A percentile compares a stretch with the other conserved stretches of the same genome.
phyloP scores from a whole-genome alignment of 257 asterid species.

The Jasminum sambac region DNA sequence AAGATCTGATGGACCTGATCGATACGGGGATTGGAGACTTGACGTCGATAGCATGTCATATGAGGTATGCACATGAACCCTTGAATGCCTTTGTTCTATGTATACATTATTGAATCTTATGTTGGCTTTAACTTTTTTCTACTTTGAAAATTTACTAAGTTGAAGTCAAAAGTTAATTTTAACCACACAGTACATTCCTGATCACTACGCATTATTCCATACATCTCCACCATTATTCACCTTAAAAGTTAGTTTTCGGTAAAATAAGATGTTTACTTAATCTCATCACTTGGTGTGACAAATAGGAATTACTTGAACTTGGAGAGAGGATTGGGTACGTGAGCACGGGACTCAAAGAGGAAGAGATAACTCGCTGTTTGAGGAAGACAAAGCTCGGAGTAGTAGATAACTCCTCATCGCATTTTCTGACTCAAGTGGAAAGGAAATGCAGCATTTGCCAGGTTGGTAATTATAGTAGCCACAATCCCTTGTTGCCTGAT shows the following conservation, averaged over 20 bases:
- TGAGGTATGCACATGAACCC: constrained; percentile 47
- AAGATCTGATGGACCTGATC: constrained; percentile 49
- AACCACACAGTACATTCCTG: too few species aligned
- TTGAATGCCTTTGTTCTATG: constrained; percentile 5
- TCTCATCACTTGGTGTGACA: constrained; percentile 7
- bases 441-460: constrained; percentile 85
- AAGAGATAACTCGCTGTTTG: constrained; percentile 60
- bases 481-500: too few species aligned
- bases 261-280: neutral
- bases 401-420: constrained; percentile 32
- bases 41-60: constrained; percentile 84
- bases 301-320: constrained; percentile 85
- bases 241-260: too few species aligned
- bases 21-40: constrained; percentile 68
- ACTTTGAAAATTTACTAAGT: too few species aligned
- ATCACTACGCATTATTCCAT: too few species aligned
- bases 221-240: too few species aligned
- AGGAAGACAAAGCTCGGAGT: constrained; percentile 45
- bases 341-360: constrained; percentile 80
- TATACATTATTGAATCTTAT: neutral
- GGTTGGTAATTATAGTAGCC: constrained; percentile 39
- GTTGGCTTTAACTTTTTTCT: neutral
- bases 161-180: too few species aligned
- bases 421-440: constrained; percentile 44
- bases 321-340: constrained; percentile 86